Conservation (phyloP, 1,139 yeast genomes). For the Saccharomycopsis hybrid region DNA sequence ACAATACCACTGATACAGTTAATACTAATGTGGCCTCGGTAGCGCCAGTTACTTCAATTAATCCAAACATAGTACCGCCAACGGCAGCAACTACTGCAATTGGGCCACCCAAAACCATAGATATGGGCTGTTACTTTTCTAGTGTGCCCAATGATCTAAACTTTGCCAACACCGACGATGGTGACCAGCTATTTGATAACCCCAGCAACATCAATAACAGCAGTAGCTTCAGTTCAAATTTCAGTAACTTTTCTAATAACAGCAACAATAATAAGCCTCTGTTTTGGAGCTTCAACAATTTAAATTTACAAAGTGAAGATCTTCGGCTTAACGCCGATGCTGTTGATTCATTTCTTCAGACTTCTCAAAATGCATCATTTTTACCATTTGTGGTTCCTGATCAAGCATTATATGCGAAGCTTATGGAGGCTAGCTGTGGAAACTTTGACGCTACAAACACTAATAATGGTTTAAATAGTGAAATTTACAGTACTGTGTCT, state of each 20-base stretch:
- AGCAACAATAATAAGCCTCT: not conserved
- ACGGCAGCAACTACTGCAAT: no score
- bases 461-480: not conserved
- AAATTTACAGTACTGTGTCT: not conserved
- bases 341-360: slow-evolving; percentile 6
- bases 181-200: no score
- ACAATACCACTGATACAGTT: no score
- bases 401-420: not conserved
- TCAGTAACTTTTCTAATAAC: not conserved
- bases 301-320: not conserved
- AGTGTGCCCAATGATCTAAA: no score
- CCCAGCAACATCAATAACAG: not conserved
- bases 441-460: not conserved
- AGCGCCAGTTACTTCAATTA: no score
- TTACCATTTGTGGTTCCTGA: not conserved
- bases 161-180: no score
- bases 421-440: not conserved
- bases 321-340: slow-evolving; percentile 1
- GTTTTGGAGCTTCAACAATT: not conserved
- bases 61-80: no score
- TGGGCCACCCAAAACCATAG: no score
- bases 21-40: no score
- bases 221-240: not conserved
- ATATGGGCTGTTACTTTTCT: no score
- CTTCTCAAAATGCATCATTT: slow-evolving; percentile 2